Conservation (phyloP, 225 moss, liverwort and hornwort species). For the Antitrichia curtipendula region DNA sequence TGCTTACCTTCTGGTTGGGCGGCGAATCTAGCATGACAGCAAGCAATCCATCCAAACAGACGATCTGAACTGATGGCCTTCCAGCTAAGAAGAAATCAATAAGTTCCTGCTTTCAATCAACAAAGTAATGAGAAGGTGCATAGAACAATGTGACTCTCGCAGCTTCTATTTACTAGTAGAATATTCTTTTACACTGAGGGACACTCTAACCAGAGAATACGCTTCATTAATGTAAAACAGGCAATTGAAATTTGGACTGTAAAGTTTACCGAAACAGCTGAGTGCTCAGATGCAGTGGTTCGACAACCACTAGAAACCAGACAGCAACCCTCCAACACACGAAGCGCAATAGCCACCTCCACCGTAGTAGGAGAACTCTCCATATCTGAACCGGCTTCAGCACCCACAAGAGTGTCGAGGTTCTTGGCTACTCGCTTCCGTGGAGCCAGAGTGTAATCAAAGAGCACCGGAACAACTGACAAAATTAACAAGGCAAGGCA, state of each 20-base stretch:
- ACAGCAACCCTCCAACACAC: constrained; percentile 88
- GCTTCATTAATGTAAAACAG: neutral
- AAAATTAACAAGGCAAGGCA: neutral
- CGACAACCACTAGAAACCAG: constrained; percentile 73
- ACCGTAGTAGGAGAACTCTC: constrained; percentile 49
- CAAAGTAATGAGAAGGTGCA: neutral
- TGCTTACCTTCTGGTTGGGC: constrained; percentile 71
- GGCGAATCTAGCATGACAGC: constrained; percentile 75
- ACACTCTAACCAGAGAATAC: neutral
- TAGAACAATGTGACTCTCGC: neutral
- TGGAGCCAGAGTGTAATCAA: constrained; percentile 66
- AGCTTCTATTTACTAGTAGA: neutral
- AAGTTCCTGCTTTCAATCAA: constrained; percentile 52
- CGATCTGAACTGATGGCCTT: constrained; percentile 48
- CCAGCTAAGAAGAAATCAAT: constrained; percentile 56
- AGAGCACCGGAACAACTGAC: constrained; percentile 87
- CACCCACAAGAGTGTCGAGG: constrained; percentile 5
- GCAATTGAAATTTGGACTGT: neutral
- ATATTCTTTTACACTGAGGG: neutral
- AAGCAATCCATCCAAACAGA: constrained; percentile 80
- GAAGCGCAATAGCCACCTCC: constrained; percentile 75
- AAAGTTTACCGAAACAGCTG: constrained; percentile 30
- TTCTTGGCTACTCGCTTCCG: constrained; percentile 38
- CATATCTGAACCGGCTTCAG: constrained; percentile 17
- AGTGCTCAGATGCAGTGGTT: constrained; percentile 45